Base-by-base conservation (phyloP, 2,329 filamentous ascomycete genomes). In the Nannizzia gypsea region DNA sequence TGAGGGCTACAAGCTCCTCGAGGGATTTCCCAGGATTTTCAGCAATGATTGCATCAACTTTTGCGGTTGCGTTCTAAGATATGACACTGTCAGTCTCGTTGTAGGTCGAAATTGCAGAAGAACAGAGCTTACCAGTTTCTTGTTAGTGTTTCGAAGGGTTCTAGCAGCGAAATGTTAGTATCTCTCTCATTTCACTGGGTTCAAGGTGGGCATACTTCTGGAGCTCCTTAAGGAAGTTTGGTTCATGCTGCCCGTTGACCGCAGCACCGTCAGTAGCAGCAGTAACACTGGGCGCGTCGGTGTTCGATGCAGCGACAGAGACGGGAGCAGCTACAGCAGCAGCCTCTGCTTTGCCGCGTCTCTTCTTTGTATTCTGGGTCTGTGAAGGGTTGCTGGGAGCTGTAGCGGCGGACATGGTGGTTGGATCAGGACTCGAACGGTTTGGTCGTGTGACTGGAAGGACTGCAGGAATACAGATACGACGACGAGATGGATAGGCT, bases 91-190 rank as follows among this genome's bases (percentile, higher is more conserved):
- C 26, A 52, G 13, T 52, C 48, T 31, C 36, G 50, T 24, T 56
- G 56, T 48, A 9, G 20, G 42, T n/a, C 20, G 28, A 36, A 52
- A 20, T 11, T 36, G 15, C 20, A 22, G 36, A 5, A 58, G 11
- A 17, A 9, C 22, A 40, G 28, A 26, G 78, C 88, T 77, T 76
- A 95, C 89, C 69, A 97, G 85, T 78, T 96, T 96, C 83, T 96
- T 97, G 79, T 85, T 88, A 69, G 93, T 78, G 74, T 93, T 95
- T 70, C 92, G 90, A 68, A 96, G 88, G 74, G 84, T 90, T 81
- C 90, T 96, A 62, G 61, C 8, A 64, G 24, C 62, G 56, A 24
- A 36, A 20, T 11, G 55, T 58, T 15, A 58, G 56, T n/a, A 58
- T 38, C 26, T 20, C 3, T 54, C 17, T 50, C 67, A 57, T 65